These are phyloP conservation scores for Gaeumannomyces tritici DNA, from an alignment of 2,329 filamentous ascomycete species.

Conservation along the genomic window DNA sequence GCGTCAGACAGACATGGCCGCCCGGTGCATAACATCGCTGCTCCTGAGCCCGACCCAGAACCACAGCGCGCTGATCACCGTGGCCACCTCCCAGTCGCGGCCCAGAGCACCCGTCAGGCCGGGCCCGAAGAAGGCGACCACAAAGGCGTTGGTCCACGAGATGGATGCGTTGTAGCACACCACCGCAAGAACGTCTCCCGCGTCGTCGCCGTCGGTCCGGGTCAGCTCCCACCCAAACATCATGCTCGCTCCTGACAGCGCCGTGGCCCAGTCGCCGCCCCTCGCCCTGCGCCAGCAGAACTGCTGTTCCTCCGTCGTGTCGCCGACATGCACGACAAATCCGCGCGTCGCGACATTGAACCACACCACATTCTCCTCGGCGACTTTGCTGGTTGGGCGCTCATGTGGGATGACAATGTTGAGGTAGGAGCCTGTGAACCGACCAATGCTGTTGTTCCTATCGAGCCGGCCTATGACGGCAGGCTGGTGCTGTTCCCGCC, in stretches of 20 bases:
- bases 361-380: neutral
- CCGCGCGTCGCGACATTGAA: neutral
- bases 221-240: slow-evolving; percentile 15
- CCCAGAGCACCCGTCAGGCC: slow-evolving; percentile 13
- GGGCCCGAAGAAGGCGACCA: slow-evolving; percentile 14
- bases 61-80: slow-evolving; percentile 12
- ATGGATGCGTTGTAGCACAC: slow-evolving; percentile 9
- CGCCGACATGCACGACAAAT: neutral
- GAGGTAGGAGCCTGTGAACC: slow-evolving; percentile 5
- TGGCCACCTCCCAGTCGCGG: slow-evolving; percentile 11
- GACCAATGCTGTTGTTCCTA: slow-evolving; percentile 2
- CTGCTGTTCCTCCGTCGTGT: slow-evolving; percentile 6
- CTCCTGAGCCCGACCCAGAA: slow-evolving; percentile 5
- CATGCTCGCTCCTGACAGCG: slow-evolving; percentile 5
- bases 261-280: slow-evolving; percentile 10
- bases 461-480: neutral
- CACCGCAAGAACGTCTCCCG: slow-evolving; percentile 14
- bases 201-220: slow-evolving; percentile 10
- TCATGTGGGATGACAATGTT: slow-evolving; percentile 4
- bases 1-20: too few relatives aligned
- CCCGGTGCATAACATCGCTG: too few relatives aligned
- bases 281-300: slow-evolving; percentile 17
- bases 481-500: too few relatives aligned
- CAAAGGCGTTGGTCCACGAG: slow-evolving; percentile 12
- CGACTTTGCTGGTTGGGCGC: neutral